These are phyloP conservation scores for Tylopilus vinaceipallidus DNA, from an alignment of 768 basidiomycete species.

Conservation along the genomic window DNA sequence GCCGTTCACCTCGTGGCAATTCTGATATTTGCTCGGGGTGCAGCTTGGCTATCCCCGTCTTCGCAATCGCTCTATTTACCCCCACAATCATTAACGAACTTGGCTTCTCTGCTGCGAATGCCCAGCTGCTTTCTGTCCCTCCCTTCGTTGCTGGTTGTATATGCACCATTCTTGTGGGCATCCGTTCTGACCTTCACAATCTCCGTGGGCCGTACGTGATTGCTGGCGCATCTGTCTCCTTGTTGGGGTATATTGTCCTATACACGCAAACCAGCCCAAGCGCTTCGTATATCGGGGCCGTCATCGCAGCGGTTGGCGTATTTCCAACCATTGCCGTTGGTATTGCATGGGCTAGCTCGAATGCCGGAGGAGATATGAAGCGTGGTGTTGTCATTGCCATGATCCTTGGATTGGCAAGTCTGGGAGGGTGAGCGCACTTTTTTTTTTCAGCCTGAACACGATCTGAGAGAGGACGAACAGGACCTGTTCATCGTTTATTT, in stretches of 20 bases:
- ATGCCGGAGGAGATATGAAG: slow-evolving; percentile 55
- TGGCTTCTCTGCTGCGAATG: slow-evolving; percentile 49
- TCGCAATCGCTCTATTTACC: slow-evolving; percentile 46
- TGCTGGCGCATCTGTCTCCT: slow-evolving; percentile 37
- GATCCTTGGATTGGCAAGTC: slow-evolving; percentile 41
- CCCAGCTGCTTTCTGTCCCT: slow-evolving; percentile 50
- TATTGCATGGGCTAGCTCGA: slow-evolving; percentile 55
- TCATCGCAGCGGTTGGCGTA: slow-evolving; percentile 52
- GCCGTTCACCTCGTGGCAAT: background rate
- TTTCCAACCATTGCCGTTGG: slow-evolving; percentile 48
- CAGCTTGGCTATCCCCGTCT: slow-evolving; percentile 44
- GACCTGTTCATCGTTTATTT: slow-evolving; percentile 42
- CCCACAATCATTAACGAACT: slow-evolving; percentile 50
- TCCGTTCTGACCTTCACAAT: slow-evolving; percentile 41
- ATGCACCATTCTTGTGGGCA: slow-evolving; percentile 40
- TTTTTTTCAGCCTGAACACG: background rate
- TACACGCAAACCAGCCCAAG: slow-evolving; percentile 32
- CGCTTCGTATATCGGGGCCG: slow-evolving; percentile 42
- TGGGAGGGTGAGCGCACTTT: slow-evolving; percentile 43
- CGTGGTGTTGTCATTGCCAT: slow-evolving; percentile 51
- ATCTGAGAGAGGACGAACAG: slow-evolving; percentile 19
- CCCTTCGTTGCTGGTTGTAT: slow-evolving; percentile 48
- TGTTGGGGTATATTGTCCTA: slow-evolving; percentile 53
- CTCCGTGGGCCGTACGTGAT: slow-evolving; percentile 51
- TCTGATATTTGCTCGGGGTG: slow-evolving; percentile 3